Percentiles rank a stretch among this genome's conserved stretches.
Conservation (phyloP, 129 eudicot genomes). For the Kitagawia praeruptora region DNA sequence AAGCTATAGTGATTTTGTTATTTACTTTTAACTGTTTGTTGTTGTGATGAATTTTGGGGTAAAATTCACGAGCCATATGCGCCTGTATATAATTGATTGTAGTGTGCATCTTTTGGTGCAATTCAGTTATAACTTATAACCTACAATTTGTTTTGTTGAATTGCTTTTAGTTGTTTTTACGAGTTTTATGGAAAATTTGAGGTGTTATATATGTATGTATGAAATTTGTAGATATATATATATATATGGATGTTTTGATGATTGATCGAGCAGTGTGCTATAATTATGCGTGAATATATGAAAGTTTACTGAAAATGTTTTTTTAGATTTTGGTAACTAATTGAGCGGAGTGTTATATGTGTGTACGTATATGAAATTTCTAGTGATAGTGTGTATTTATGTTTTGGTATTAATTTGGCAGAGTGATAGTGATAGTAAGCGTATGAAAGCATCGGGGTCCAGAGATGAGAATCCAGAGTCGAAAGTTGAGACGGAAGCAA, state of each 20-base stretch:
- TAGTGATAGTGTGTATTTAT: not conserved
- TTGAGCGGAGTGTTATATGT: not conserved
- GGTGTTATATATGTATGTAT: not conserved
- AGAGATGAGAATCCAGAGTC: conserved; percentile 48
- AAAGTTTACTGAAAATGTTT: no score
- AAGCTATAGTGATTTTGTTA: not conserved
- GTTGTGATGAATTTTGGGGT: not conserved
- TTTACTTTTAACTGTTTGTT: not conserved
- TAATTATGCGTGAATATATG: not conserved
- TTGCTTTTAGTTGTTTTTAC: not conserved
- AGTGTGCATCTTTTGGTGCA: not conserved
- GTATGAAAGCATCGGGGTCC: conserved; percentile 40
- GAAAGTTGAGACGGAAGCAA: conserved; percentile 46
- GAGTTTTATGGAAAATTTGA: no score
- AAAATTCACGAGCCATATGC: not conserved
- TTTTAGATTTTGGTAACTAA: not conserved
- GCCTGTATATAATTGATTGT: not conserved
- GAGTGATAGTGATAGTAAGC: conserved; percentile 65
- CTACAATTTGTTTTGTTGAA: not conserved
- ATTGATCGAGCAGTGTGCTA: not conserved
- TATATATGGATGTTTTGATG: not conserved
- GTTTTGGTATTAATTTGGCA: conserved; percentile 18
- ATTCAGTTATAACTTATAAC: not conserved
- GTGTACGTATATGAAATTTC: not conserved
- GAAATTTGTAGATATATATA: not conserved